Conservation (phyloP, 768 basidiomycete genomes). For the Leccinum barrowsii region DNA sequence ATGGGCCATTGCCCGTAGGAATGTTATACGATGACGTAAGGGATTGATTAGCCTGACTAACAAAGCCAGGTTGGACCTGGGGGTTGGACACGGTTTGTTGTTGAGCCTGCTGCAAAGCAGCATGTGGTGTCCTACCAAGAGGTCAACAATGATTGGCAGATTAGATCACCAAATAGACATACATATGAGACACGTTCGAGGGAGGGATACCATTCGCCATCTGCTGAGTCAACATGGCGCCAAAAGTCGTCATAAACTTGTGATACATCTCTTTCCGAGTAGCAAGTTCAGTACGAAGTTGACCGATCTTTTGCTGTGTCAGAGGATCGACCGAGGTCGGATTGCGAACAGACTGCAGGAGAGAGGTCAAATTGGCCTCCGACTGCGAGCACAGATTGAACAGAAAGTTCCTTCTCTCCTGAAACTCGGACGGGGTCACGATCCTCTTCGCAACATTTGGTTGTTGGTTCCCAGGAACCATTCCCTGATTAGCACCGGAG, state of each 20-base stretch:
- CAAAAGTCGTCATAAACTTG: slow-evolving; percentile 34
- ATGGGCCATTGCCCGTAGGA: slow-evolving; percentile 13
- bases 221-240: slow-evolving; percentile 24
- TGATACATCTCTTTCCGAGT: slow-evolving; percentile 38
- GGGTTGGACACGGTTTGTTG: slow-evolving; percentile 9
- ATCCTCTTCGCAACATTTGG: slow-evolving; percentile 26
- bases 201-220: slow-evolving; percentile 22
- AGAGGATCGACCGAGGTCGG: slow-evolving; percentile 16
- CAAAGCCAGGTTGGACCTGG: slow-evolving; percentile 23
- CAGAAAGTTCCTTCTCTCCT: slow-evolving; percentile 20
- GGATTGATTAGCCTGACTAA: slow-evolving; percentile 14
- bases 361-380: slow-evolving; percentile 10
- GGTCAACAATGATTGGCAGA: slow-evolving; percentile 5
- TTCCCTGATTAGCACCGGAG: slow-evolving; percentile 20
- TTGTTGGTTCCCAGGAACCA: slow-evolving; percentile 18
- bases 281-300: slow-evolving; percentile 21
- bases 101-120: slow-evolving; percentile 21
- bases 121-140: slow-evolving; percentile 13
- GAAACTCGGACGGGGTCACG: slow-evolving; percentile 20
- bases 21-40: slow-evolving; percentile 17
- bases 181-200: slow-evolving; percentile 33
- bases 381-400: slow-evolving; percentile 6
- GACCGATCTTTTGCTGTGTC: slow-evolving; percentile 14
- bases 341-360: slow-evolving; percentile 11
- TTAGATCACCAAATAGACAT: slow-evolving; percentile 11